phyloP scores from a whole-genome alignment of 352 stramenopile species.

The Lagenidium giganteum region DNA sequence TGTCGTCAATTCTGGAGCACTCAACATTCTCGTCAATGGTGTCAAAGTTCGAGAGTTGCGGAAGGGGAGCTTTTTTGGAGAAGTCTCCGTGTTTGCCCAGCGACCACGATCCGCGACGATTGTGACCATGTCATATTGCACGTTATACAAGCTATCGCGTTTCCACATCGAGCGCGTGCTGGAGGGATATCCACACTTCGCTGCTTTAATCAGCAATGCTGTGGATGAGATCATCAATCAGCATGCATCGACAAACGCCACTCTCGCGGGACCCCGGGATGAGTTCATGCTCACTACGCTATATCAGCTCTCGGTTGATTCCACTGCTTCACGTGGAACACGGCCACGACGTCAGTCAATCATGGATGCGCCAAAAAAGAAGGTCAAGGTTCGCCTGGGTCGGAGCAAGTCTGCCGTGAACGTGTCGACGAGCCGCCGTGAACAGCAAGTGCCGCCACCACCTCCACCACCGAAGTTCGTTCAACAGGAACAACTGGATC shows the following conservation, averaged over 20 bases:
- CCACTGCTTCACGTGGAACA: too few species aligned
- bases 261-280: too few species aligned
- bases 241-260: too few species aligned
- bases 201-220: conserved; percentile 21
- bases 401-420: too few species aligned
- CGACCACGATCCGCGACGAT: conserved; percentile 48
- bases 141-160: conserved; percentile 60
- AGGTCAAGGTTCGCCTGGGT: too few species aligned
- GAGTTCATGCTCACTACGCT: conserved; percentile 57
- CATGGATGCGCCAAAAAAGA: too few species aligned
- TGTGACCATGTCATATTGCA: conserved; percentile 54
- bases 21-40: conserved; percentile 48
- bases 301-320: conserved; percentile 34
- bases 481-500: too few species aligned
- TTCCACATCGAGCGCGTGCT: conserved; percentile 56
- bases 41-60: conserved; percentile 65
- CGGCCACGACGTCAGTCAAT: too few species aligned
- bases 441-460: too few species aligned
- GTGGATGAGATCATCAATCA: conserved; percentile 29
- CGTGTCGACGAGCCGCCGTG: too few species aligned
- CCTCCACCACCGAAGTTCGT: too few species aligned
- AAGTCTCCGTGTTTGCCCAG: conserved; percentile 64
- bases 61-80: conserved; percentile 63
- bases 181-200: conserved; percentile 44
- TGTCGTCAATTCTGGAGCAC: conserved; percentile 67